Evolutionary conservation across 768 basidiomycete genomes (phyloP).

Genomic region (Leccinum fibrillosum): DNA sequence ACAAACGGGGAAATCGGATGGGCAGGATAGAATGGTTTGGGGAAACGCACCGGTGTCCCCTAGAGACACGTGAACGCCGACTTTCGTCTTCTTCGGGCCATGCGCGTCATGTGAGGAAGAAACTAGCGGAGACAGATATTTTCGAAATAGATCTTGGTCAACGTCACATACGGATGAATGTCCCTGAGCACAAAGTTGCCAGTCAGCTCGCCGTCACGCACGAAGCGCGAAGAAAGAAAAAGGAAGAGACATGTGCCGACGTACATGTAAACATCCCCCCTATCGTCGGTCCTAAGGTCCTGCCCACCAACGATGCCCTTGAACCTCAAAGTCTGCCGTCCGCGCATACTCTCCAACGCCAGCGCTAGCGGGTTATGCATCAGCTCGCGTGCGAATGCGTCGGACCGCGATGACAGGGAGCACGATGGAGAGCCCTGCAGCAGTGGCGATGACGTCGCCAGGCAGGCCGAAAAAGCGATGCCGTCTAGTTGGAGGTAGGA

Average conservation of each 20-base stretch:
- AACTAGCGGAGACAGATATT: constrained; percentile 45
- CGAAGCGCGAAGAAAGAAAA: no score
- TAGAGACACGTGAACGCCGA: constrained; percentile 64
- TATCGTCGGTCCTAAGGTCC: constrained; percentile 59
- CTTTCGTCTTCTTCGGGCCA: constrained; percentile 35
- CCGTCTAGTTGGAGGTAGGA: constrained; percentile 58
- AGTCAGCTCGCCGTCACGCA: no score
- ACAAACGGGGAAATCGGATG: neutral
- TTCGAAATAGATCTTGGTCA: constrained; percentile 67
- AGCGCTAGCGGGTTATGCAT: constrained; percentile 71
- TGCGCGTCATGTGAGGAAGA: constrained; percentile 19
- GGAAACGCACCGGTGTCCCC: constrained; percentile 56
- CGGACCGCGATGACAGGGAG: constrained; percentile 19
- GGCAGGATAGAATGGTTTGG: neutral
- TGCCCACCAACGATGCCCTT: constrained; percentile 49
- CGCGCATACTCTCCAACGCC: constrained; percentile 78
- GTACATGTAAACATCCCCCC: constrained; percentile 46
- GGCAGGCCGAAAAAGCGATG: constrained; percentile 58
- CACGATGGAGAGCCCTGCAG: constrained; percentile 19
- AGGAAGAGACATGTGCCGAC: constrained; percentile 22
- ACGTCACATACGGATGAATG: constrained; percentile 61
- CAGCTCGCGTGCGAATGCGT: constrained; percentile 34
- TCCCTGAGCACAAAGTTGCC: constrained; percentile 41
- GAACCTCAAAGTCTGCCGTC: constrained; percentile 59
- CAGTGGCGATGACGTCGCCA: constrained; percentile 28